These are phyloP conservation scores for Fusarium nisikadoi DNA, from an alignment of 2,329 filamentous ascomycete genomes.

Conservation along the genomic window DNA sequence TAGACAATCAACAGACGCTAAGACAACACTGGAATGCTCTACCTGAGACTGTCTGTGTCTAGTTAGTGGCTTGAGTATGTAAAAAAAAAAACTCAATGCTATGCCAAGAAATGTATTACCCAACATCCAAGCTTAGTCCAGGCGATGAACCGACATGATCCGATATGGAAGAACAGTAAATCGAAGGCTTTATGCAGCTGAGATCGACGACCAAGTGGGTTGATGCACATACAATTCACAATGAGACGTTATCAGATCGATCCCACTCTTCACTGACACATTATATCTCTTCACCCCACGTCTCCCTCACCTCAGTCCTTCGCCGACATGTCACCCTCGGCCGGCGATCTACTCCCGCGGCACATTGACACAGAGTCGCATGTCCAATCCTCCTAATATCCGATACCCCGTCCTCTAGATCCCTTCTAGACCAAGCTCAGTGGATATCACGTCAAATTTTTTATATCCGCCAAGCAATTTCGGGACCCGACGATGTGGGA, in stretches of 20 bases:
- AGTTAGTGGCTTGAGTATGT: not conserved
- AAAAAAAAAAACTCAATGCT: not conserved
- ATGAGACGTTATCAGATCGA: slow-evolving; percentile 5
- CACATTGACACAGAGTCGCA: not conserved
- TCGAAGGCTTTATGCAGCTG: not conserved
- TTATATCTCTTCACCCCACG: not conserved
- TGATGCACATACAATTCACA: not conserved
- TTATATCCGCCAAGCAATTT: slow-evolving; percentile 5
- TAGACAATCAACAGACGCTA: not conserved
- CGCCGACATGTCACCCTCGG: not conserved
- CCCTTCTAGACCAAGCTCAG: slow-evolving; percentile 11
- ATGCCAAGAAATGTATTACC: not conserved
- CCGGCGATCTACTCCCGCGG: not conserved
- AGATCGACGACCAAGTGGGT: slow-evolving; percentile 4
- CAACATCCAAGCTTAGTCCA: not conserved
- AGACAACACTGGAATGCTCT: not conserved
- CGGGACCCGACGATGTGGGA: slow-evolving; percentile 17
- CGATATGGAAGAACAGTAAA: not conserved
- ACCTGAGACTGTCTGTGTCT: not conserved
- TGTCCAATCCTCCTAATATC: not conserved
- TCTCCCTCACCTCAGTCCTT: not conserved
- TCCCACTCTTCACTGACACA: not conserved
- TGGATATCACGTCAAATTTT: not conserved
- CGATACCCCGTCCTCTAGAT: not conserved
- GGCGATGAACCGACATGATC: not conserved